Base-by-base conservation (phyloP, 2,329 filamentous ascomycete genomes). In the Aspergillus awamori region DNA sequence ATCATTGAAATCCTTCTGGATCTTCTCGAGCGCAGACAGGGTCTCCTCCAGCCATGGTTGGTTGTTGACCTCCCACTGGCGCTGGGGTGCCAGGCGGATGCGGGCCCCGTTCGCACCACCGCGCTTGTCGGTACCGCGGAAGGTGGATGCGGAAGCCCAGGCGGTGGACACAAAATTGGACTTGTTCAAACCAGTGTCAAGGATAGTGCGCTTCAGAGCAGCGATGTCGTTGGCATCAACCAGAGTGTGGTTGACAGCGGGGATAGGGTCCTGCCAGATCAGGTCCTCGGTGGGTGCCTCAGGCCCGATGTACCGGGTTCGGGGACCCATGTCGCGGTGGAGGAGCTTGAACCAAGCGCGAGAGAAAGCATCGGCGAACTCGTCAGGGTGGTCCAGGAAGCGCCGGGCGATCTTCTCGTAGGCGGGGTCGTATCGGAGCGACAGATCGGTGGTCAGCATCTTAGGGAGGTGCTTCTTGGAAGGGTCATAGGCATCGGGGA, bases 341-440 rank as follows among this genome's bases (percentile, higher is more conserved):
- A 90, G 82, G 45, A 93, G 84, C 86, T 93, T 93, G 85, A 91
- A 93, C 90, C 90, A 93, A 13, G 90, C 90, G 53, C 86, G 85
- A 22, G 84, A 82, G 71, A 93, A 93, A 8, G 84, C 87, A 63
- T 92, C 86, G 57, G 82, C 83, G 41, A 93, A 83, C 80, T 91
- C 78, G 49, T 89, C 83, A 1, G 88, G 88, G 78, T 93, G 79
- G 67, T 87, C 85, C 51, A 89, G 80, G 84, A 87, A 93, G 69
- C 83, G 84, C 57, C 87, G 85, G 17, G 88, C 85, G 73, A 93
- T 90, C 85, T 92, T 92, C 80, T 90, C 87, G 79, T 91, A 93
- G 7, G 68, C 80, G 2, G 88, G 87, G 72, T 93, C 90, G 73
- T 85, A 85, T 67, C 89, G 88, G 58, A 93, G 84, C 4, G 90